These are phyloP conservation scores for Colletotrichum graminicola DNA, from an alignment of 2,329 filamentous ascomycete species.

Conservation along the genomic window DNA sequence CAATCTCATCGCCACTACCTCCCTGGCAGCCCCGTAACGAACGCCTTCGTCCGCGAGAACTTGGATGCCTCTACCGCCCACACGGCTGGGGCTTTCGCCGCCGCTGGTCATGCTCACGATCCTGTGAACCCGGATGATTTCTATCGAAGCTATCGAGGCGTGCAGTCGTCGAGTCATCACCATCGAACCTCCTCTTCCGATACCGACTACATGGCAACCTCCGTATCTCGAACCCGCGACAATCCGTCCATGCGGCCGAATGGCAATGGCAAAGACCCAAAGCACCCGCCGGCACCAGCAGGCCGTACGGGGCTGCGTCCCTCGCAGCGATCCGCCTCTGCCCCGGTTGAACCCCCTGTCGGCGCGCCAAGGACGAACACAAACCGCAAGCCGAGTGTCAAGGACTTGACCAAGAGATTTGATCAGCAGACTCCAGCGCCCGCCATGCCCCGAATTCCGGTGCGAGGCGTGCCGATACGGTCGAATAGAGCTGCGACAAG, in stretches of 20 bases:
- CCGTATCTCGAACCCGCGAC: slow-evolving; percentile 52
- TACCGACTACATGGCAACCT: slow-evolving; percentile 55
- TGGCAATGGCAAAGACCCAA: slow-evolving; percentile 62
- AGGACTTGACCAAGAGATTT: slow-evolving; percentile 83
- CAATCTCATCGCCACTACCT: slow-evolving; percentile 44
- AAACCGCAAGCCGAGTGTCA: slow-evolving; percentile 74
- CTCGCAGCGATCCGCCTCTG: slow-evolving; percentile 66
- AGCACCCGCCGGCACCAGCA: slow-evolving; percentile 58
- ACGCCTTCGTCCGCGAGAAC: slow-evolving; percentile 39
- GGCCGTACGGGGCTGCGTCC: slow-evolving; percentile 57
- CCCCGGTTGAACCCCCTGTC: slow-evolving; percentile 63
- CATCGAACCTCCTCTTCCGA: slow-evolving; percentile 38
- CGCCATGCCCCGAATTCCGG: slow-evolving; percentile 52
- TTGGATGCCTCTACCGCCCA: slow-evolving; percentile 41
- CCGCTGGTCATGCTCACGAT: slow-evolving; percentile 54
- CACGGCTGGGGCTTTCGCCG: slow-evolving; percentile 46
- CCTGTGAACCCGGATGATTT: slow-evolving; percentile 67
- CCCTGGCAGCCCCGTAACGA: slow-evolving; percentile 43
- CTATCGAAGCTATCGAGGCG: slow-evolving; percentile 63
- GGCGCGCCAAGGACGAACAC: slow-evolving; percentile 49
- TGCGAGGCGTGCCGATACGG: slow-evolving; percentile 52
- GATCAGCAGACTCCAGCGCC: slow-evolving; percentile 67
- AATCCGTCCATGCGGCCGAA: slow-evolving; percentile 62
- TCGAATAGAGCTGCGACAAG: slow-evolving; percentile 53
- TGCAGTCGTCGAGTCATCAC: slow-evolving; percentile 51